A percentile compares a stretch with the other conserved stretches of the same genome.
Conservation (phyloP, 202 grass and related monocot genomes). For the Cymbopogon flexuosus region DNA sequence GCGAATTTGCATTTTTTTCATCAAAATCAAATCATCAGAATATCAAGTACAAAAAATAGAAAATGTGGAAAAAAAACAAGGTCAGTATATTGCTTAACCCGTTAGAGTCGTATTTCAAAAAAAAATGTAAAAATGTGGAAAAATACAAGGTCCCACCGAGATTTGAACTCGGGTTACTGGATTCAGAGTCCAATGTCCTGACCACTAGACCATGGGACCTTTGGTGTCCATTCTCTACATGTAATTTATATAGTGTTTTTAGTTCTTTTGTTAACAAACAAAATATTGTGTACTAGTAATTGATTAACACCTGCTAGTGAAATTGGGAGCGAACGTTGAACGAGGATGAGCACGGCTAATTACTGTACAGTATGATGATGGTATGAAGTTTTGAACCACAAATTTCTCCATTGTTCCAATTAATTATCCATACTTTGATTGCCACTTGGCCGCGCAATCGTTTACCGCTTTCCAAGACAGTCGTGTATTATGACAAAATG, state of each 20-base stretch:
- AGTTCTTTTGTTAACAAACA: too few relatives aligned
- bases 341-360: neutral
- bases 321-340: neutral
- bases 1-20: neutral
- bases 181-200: conserved; percentile 83
- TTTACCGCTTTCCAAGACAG: neutral
- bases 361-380: too few relatives aligned
- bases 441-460: neutral
- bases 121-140: neutral
- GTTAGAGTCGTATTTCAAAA: neutral
- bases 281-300: too few relatives aligned
- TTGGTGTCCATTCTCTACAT: accelerated
- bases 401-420: neutral
- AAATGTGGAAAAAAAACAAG: neutral
- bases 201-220: conserved; percentile 75
- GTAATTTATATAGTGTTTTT: too few relatives aligned
- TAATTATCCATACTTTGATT: neutral
- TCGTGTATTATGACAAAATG: neutral
- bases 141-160: conserved; percentile 50
- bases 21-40: neutral
- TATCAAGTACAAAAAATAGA: too few relatives aligned
- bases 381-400: neutral
- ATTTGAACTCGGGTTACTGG: conserved; percentile 57
- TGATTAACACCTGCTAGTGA: neutral
- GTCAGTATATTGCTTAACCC: neutral